Percentiles rank a stretch among this genome's conserved stretches.
phyloP scores from a whole-genome alignment of 352 stramenopile species.

The Thalassiosira hispida region DNA sequence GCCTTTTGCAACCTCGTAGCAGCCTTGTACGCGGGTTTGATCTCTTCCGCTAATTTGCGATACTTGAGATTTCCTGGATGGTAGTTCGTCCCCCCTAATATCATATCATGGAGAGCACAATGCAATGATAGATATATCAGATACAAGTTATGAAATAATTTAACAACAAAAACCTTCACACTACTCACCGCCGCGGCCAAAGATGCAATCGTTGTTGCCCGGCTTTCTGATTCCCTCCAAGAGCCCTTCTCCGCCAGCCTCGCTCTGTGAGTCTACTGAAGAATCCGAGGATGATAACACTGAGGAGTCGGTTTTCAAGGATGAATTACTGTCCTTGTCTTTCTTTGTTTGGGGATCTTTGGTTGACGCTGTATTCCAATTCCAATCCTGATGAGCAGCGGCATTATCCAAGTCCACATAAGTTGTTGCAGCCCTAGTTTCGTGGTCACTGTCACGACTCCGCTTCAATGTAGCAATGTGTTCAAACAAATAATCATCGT shows the following conservation, averaged over 20 bases:
- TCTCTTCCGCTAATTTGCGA: slow-evolving; percentile 88
- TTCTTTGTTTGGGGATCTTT: no score
- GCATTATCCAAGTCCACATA: no score
- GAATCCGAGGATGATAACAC: not conserved
- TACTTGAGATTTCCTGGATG: slow-evolving; percentile 88
- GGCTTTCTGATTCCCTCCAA: slow-evolving; percentile 16
- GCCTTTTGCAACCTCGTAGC: slow-evolving; percentile 65
- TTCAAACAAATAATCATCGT: slow-evolving; percentile 5
- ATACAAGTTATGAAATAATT: not conserved
- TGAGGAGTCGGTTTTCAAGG: not conserved
- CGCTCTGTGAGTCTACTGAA: not conserved
- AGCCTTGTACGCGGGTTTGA: slow-evolving; percentile 81
- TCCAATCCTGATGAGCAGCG: no score
- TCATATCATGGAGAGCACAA: not conserved
- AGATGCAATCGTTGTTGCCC: slow-evolving; percentile 26
- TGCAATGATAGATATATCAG: not conserved
- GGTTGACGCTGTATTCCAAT: no score
- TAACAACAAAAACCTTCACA: not conserved
- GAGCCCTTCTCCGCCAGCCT: not conserved
- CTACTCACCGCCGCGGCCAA: slow-evolving; percentile 29
- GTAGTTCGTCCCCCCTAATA: slow-evolving; percentile 76
- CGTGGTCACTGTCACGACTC: not conserved
- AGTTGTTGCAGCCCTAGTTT: no score
- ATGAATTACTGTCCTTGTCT: no score
- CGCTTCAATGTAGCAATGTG: not conserved